Conservation (phyloP, 2,329 filamentous ascomycete species). For the Cercospora zeae-maydis region DNA sequence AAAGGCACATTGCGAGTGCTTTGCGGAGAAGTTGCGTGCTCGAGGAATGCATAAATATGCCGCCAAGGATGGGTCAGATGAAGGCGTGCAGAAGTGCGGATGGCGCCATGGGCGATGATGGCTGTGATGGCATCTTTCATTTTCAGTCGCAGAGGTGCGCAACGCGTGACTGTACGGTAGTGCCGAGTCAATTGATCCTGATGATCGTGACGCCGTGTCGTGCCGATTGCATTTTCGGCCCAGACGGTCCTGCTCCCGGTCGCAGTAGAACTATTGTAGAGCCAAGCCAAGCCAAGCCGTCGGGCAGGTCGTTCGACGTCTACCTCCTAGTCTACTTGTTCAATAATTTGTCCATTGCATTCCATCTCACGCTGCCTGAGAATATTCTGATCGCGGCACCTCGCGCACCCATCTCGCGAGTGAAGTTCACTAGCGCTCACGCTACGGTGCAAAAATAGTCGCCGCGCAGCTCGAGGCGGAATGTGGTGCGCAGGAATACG, state of each 20-base stretch:
- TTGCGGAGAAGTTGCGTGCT: neutral
- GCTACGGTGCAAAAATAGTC: neutral
- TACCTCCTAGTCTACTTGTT: no score
- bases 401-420: neutral
- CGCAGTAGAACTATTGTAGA: no score
- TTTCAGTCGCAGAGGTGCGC: neutral
- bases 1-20: neutral
- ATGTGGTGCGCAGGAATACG: neutral
- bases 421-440: neutral
- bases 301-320: neutral
- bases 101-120: no score
- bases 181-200: neutral
- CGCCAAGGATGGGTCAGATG: neutral
- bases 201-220: neutral
- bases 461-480: neutral
- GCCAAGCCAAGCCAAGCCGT: neutral
- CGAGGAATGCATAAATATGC: neutral
- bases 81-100: neutral
- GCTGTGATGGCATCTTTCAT: neutral
- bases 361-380: neutral
- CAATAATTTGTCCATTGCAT: neutral
- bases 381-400: neutral
- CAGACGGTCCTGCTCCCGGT: neutral
- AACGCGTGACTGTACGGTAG: neutral
- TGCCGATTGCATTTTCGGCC: neutral